Percentiles rank a stretch among this genome's conserved stretches.
phyloP scores from a whole-genome alignment of 2,329 filamentous ascomycete species.

The Gnomoniopsis smithogilvyi region DNA sequence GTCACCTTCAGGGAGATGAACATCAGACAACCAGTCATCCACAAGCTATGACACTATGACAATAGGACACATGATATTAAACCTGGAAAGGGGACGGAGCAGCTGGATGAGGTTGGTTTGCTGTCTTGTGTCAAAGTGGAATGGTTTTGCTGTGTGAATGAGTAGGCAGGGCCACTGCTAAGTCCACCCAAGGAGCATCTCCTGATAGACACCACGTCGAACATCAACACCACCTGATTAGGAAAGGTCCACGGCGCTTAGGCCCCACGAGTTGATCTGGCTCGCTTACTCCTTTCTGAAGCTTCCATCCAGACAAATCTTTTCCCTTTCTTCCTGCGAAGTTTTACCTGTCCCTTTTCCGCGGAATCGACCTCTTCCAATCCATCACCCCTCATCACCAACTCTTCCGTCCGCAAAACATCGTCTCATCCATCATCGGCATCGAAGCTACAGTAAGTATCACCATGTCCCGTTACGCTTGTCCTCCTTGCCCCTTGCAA shows the following conservation, averaged over 20 bases:
- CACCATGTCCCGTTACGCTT: conserved; percentile 3
- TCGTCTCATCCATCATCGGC: background rate
- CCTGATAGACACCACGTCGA: background rate
- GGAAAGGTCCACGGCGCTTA: background rate
- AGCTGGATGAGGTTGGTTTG: background rate
- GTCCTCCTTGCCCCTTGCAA: conserved; percentile 11
- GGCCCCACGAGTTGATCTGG: too few relatives aligned
- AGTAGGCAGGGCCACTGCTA: background rate
- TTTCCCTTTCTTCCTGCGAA: background rate
- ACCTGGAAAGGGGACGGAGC: background rate
- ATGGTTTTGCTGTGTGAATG: background rate
- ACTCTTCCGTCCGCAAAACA: background rate
- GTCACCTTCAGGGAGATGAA: background rate
- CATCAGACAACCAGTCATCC: background rate
- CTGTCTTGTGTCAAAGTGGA: background rate
- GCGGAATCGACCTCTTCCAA: background rate
- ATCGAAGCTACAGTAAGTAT: conserved; percentile 6
- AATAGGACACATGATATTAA: background rate
- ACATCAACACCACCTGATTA: background rate
- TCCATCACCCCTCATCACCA: conserved; percentile 10
- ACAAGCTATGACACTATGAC: background rate
- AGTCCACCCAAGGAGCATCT: background rate
- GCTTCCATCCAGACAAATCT: background rate
- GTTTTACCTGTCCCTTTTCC: background rate
- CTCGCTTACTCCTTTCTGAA: background rate